Evolutionary conservation across 2,329 filamentous ascomycete species (phyloP).

Genomic region (Neospermospora avenae): DNA sequence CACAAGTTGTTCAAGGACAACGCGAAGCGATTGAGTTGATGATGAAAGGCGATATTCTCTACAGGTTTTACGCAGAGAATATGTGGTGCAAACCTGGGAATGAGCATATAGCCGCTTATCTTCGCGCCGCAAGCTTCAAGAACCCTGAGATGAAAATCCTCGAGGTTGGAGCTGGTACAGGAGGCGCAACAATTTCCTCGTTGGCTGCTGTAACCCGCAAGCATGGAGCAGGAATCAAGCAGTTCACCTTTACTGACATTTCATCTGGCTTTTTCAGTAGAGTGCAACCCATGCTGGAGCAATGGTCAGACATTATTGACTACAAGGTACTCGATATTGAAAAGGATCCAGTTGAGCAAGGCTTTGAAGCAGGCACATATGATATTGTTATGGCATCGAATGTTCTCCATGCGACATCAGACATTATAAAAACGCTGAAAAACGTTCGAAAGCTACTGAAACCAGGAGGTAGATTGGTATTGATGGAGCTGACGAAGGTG

Average conservation of each 20-base stretch:
- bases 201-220: not conserved
- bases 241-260: slow-evolving; percentile 29
- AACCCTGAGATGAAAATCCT: not conserved
- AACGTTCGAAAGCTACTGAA: slow-evolving; percentile 32
- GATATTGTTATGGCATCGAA: slow-evolving; percentile 28
- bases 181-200: not conserved
- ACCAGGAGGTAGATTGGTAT: slow-evolving; percentile 30
- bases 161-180: slow-evolving; percentile 2
- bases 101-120: not conserved
- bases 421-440: slow-evolving; percentile 25
- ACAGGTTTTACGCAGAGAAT: not conserved
- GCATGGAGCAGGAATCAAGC: not conserved
- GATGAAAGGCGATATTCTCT: not conserved
- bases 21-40: not conserved
- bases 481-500: slow-evolving; percentile 26
- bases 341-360: slow-evolving; percentile 16
- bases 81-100: not conserved
- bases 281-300: slow-evolving; percentile 22
- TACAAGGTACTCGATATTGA: slow-evolving; percentile 14
- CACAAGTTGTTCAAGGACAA: too few species aligned
- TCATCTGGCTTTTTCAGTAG: slow-evolving; percentile 38
- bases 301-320: not conserved
- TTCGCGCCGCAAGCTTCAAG: not conserved
- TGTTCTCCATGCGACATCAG: slow-evolving; percentile 24
- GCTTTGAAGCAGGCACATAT: slow-evolving; percentile 19